phyloP scores from a whole-genome alignment of 2,329 filamentous ascomycete species.

The Diplocarpon mali region DNA sequence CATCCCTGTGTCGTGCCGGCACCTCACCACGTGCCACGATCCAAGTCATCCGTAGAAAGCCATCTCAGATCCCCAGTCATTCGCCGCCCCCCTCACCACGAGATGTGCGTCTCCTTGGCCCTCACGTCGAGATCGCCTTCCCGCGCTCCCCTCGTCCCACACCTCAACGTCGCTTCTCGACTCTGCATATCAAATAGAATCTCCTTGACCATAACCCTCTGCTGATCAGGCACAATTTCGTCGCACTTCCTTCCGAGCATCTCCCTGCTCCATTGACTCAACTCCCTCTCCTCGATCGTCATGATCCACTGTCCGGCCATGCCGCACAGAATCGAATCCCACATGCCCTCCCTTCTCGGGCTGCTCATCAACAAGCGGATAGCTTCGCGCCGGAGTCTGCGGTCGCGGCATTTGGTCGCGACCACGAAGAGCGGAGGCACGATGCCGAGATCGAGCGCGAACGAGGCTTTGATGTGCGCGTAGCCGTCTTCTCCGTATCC shows the following conservation, averaged over 20 bases:
- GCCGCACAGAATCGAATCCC: conserved; percentile 22
- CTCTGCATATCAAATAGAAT: conserved; percentile 25
- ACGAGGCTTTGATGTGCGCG: conserved; percentile 32
- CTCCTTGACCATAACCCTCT: conserved; percentile 26
- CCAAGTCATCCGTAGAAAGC: no score
- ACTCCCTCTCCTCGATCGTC: conserved; percentile 28
- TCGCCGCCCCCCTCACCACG: no score
- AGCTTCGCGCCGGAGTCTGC: conserved; percentile 20
- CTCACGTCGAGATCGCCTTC: conserved; percentile 20
- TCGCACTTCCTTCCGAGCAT: conserved; percentile 38
- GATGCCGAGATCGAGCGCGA: conserved; percentile 24
- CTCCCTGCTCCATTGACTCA: conserved; percentile 34
- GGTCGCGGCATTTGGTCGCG: conserved; percentile 23
- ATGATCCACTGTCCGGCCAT: conserved; percentile 21
- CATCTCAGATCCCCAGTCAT: background rate
- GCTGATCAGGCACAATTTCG: conserved; percentile 16
- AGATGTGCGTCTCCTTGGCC: conserved; percentile 10
- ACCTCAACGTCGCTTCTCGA: conserved; percentile 21
- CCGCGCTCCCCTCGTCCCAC: conserved; percentile 22
- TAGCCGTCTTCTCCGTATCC: conserved; percentile 14
- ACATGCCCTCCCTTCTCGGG: conserved; percentile 26
- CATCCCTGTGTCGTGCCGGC: no score
- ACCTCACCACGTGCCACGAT: no score
- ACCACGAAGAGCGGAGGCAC: conserved; percentile 25
- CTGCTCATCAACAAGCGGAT: conserved; percentile 18